A percentile compares a stretch with the other conserved stretches of the same genome.
These are phyloP conservation scores for Lasiosphaeria hispida DNA, from an alignment of 495 filamentous ascomycete species.

Conservation along the genomic window DNA sequence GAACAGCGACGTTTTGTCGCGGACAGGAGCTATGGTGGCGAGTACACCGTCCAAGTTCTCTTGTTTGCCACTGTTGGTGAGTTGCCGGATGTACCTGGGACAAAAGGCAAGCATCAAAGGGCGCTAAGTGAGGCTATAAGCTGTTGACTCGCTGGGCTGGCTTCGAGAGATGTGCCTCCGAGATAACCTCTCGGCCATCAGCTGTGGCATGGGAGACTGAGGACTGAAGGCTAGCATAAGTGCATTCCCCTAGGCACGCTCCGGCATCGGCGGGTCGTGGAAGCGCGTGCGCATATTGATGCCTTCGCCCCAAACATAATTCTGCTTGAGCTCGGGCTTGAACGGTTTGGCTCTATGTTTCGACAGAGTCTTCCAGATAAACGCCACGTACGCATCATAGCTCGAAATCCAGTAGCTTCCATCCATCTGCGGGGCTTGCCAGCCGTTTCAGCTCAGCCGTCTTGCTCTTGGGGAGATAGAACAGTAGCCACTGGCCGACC, in stretches of 20 bases:
- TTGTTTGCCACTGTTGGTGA: not conserved
- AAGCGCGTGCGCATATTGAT: conserved; percentile 42
- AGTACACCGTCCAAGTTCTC: not conserved
- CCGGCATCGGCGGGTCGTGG: conserved; percentile 26
- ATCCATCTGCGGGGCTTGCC: conserved; percentile 4
- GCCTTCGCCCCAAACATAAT: conserved; percentile 34
- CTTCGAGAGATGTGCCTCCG: conserved; percentile 33
- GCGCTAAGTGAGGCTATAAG: conserved; percentile 13
- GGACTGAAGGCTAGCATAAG: conserved; percentile 26
- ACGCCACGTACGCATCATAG: conserved; percentile 42
- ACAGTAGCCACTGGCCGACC: conserved; percentile 28
- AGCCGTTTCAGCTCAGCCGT: conserved; percentile 36
- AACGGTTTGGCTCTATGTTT: conserved; percentile 34
- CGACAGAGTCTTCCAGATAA: conserved; percentile 34
- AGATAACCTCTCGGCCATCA: conserved; percentile 34
- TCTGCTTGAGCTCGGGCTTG: conserved; percentile 26
- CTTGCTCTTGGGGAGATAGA: conserved; percentile 45
- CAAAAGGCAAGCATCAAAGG: not conserved
- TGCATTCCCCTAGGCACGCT: conserved; percentile 36
- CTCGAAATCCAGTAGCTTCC: conserved; percentile 41
- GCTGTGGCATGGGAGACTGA: conserved; percentile 18
- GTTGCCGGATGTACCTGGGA: conserved; percentile 1
- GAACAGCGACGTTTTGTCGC: not conserved
- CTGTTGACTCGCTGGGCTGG: conserved; percentile 21
- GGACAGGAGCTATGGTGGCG: not conserved